Evolutionary conservation across 352 stramenopile genomes (phyloP).

Genomic region (Phytophthora meadii): DNA sequence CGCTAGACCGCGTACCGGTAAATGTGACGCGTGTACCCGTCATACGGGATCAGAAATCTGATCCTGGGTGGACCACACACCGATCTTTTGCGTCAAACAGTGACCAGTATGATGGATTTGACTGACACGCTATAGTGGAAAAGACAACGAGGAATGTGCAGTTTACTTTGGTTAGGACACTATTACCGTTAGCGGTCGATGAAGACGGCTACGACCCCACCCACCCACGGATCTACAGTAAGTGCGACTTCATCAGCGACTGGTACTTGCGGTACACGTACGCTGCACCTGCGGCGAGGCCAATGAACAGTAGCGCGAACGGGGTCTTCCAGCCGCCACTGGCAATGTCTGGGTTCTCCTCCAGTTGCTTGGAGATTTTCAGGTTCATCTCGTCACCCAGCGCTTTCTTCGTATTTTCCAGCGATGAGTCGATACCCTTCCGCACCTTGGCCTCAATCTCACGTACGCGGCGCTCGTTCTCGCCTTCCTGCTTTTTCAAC

Average conservation of each 20-base stretch:
- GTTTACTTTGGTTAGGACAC: conserved; percentile 32
- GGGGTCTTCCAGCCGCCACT: conserved; percentile 81
- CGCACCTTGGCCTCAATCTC: conserved; percentile 74
- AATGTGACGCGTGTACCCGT: conserved; percentile 27
- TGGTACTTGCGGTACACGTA: conserved; percentile 89
- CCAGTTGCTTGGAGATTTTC: conserved; percentile 83
- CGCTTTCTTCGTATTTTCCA: conserved; percentile 68
- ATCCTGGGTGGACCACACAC: conserved; percentile 25
- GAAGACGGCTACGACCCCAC: conserved; percentile 8
- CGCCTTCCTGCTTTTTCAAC: conserved; percentile 74
- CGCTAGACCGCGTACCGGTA: conserved; percentile 2
- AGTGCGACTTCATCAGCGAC: conserved; percentile 86
- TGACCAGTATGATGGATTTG: too few species aligned
- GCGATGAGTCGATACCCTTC: conserved; percentile 65
- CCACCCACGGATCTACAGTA: conserved; percentile 62
- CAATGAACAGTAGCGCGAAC: conserved; percentile 76
- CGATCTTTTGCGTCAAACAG: conserved; percentile 21
- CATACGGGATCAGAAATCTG: conserved; percentile 13
- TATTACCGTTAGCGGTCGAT: conserved; percentile 21
- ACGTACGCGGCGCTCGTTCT: conserved; percentile 77
- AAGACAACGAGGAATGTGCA: conserved; percentile 25
- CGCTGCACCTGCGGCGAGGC: conserved; percentile 49
- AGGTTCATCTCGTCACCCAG: conserved; percentile 69
- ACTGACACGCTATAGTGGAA: conserved; percentile 1
- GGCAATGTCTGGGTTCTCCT: conserved; percentile 67